These are phyloP conservation scores for Penicillium sp. DNA, from an alignment of 2,329 filamentous ascomycete genomes.

Conservation along the genomic window DNA sequence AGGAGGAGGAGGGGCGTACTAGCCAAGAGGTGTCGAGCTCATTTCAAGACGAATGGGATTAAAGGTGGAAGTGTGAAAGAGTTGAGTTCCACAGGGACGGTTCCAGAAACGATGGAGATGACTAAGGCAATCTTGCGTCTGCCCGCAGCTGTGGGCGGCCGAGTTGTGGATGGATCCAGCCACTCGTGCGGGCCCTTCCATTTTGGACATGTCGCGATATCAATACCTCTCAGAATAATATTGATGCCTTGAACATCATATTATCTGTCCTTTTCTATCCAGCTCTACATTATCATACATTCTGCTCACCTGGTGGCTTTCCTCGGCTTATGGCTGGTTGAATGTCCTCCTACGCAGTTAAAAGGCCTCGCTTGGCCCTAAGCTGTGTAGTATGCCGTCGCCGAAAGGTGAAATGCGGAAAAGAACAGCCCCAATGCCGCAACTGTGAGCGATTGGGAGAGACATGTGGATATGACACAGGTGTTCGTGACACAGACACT, in stretches of 20 bases:
- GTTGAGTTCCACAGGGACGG: constrained; percentile 13
- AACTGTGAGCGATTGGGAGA: constrained; percentile 13
- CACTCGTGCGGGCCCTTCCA: neutral
- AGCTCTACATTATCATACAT: neutral
- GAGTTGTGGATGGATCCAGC: neutral
- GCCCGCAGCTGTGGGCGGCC: neutral
- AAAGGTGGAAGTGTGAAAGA: too few species aligned
- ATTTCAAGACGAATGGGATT: neutral
- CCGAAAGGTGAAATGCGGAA: constrained; percentile 17
- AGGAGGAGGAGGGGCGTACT: constrained; percentile 1
- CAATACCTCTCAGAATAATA: neutral
- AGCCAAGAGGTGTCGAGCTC: neutral
- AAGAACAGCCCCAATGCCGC: constrained; percentile 14
- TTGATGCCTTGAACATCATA: neutral
- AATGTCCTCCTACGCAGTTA: constrained; percentile 6
- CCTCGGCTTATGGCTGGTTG: neutral
- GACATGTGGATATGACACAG: constrained; percentile 15
- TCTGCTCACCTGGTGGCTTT: too few species aligned
- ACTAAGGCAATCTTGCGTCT: constrained; percentile 24
- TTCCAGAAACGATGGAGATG: constrained; percentile 21
- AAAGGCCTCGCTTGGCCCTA: constrained; percentile 13
- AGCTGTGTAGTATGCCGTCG: constrained; percentile 18
- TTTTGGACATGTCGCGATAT: too few species aligned
- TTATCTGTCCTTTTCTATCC: neutral
- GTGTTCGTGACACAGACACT: constrained; percentile 9